phyloP scores from a whole-genome alignment of 1,284 basidiomycete species.

The Sporisorium iseilematis-ciliati region DNA sequence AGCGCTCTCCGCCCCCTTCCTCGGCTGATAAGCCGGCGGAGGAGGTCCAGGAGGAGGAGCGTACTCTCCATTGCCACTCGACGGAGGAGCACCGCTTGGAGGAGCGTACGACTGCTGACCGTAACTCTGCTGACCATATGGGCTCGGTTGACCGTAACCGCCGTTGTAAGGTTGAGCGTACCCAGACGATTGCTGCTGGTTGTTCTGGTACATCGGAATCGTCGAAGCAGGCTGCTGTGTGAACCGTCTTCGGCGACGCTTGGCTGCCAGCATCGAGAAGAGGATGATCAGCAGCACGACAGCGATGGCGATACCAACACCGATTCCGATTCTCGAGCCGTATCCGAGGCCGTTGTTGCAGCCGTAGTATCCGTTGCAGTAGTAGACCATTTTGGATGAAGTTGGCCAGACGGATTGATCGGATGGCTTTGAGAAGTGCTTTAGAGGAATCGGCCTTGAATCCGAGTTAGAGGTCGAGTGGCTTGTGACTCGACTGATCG shows the following conservation, averaged over 20 bases:
- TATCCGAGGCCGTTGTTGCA: constrained; percentile 20
- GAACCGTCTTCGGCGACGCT: constrained; percentile 30
- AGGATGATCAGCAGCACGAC: constrained; percentile 26
- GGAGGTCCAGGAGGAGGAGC: constrained; percentile 41
- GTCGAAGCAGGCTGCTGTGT: constrained; percentile 15
- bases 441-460: no score
- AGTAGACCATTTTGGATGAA: constrained; percentile 20
- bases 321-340: constrained; percentile 42
- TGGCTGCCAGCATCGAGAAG: constrained; percentile 9
- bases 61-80: constrained; percentile 29
- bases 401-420: not conserved
- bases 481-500: no score
- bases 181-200: constrained; percentile 10
- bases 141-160: constrained; percentile 28
- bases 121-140: constrained; percentile 18
- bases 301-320: constrained; percentile 31
- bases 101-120: constrained; percentile 33
- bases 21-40: constrained; percentile 45
- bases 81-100: constrained; percentile 29
- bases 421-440: no score
- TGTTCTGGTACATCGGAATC: constrained; percentile 41
- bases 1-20: constrained; percentile 22
- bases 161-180: constrained; percentile 32
- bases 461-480: no score
- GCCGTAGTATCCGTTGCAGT: constrained; percentile 29